These are phyloP conservation scores for Clonostachys byssicola DNA, from an alignment of 2,329 filamentous ascomycete genomes.

Conservation along the genomic window DNA sequence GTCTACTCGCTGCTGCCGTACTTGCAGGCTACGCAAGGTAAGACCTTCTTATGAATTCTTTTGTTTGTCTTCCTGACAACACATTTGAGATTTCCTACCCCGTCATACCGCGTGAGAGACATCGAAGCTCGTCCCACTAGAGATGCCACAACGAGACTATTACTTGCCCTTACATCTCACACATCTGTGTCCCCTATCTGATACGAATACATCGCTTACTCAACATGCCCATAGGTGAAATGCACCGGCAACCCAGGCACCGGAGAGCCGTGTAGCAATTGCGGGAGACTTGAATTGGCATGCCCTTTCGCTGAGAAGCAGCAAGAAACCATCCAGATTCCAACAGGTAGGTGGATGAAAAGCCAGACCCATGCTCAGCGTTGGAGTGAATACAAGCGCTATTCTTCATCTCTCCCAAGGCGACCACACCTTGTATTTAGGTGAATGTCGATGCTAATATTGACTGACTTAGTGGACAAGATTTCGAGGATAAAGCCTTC, in stretches of 20 bases:
- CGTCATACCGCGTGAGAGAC: background rate
- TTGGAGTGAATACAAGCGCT: too few relatives aligned
- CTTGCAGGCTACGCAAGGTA: slow-evolving; percentile 31
- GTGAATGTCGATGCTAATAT: too few relatives aligned
- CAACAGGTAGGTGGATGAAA: too few relatives aligned
- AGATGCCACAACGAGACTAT: too few relatives aligned
- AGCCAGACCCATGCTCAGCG: too few relatives aligned
- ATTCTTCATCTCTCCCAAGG: too few relatives aligned
- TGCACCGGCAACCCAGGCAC: slow-evolving; percentile 28
- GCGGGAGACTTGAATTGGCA: slow-evolving; percentile 24
- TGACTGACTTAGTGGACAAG: slow-evolving; percentile 10
- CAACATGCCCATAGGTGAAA: slow-evolving; percentile 25
- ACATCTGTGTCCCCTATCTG: too few relatives aligned
- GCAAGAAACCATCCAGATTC: slow-evolving; percentile 1
- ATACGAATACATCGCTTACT: too few relatives aligned
- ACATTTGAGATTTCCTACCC: background rate
- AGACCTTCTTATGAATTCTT: background rate
- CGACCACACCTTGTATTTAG: too few relatives aligned
- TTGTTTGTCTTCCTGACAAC: background rate
- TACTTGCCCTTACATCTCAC: too few relatives aligned
- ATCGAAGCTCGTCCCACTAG: too few relatives aligned
- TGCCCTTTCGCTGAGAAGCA: slow-evolving; percentile 21
- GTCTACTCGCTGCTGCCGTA: slow-evolving; percentile 25
- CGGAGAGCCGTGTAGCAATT: slow-evolving; percentile 27
- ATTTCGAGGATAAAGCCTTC: slow-evolving; percentile 31